Conservation (phyloP, 1,284 basidiomycete species). For the Waitea zeae region DNA sequence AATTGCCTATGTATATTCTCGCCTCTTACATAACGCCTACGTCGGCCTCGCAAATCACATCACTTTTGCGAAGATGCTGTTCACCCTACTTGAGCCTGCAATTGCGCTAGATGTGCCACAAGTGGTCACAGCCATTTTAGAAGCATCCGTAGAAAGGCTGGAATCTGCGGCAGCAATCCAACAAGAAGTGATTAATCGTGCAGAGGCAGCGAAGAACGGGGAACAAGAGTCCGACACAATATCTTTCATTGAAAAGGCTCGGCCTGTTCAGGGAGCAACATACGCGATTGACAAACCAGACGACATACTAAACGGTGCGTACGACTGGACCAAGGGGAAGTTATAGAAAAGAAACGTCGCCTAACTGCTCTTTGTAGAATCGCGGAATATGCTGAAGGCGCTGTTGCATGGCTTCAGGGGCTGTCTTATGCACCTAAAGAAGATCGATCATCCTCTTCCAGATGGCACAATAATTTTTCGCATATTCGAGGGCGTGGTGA, state of each 20-base stretch:
- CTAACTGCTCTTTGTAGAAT: too few relatives aligned
- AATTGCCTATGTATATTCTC: constrained; percentile 76
- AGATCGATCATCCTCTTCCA: constrained; percentile 61
- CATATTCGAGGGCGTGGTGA: constrained; percentile 76
- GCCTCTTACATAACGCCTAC: constrained; percentile 81
- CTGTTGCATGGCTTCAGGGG: constrained; percentile 85
- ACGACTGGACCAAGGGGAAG: constrained; percentile 1
- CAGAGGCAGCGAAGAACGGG: constrained; percentile 31
- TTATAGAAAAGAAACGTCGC: background rate
- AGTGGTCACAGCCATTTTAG: constrained; percentile 62
- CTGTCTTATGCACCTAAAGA: constrained; percentile 64
- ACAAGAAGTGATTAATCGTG: constrained; percentile 30
- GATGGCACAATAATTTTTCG: constrained; percentile 82
- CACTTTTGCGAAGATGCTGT: constrained; percentile 87
- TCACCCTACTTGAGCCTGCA: constrained; percentile 79
- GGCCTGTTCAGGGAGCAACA: constrained; percentile 59
- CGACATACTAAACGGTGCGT: constrained; percentile 50
- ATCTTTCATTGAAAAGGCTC: constrained; percentile 57
- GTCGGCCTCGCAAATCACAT: constrained; percentile 76
- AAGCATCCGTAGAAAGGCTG: constrained; percentile 78
- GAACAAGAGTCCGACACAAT: constrained; percentile 25
- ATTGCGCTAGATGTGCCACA: constrained; percentile 58
- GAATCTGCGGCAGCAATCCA: constrained; percentile 64
- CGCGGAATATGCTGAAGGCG: constrained; percentile 76
- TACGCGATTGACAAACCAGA: constrained; percentile 68